Evolutionary conservation across 192 early-diverging fungal species (phyloP), one percentile per base, ranked within the genome.

Genomic region (Globomyces pollinis-pini): DNA sequence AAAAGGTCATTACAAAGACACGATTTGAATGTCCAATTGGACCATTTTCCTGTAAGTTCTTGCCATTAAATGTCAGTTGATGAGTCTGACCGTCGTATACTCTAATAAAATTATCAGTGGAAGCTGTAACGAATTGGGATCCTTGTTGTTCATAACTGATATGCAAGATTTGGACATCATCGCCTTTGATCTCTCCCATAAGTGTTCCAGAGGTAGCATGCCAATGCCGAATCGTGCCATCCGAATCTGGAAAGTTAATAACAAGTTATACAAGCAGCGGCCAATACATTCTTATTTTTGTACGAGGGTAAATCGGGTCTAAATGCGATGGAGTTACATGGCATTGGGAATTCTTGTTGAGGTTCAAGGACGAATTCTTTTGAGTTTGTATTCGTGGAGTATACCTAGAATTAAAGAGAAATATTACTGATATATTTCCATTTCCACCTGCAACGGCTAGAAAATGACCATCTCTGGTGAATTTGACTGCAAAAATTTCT

Each of bases 21-120:
- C 73, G 59, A 45, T 69, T 78, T 6, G 78, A 72, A 52, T 81
- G 79, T 0, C 79, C 79, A 32, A 75, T 70, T 2, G 76, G 63
- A 23, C 32, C 41, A 15, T 50, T 52, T 32, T 63, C 70, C 47
- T 62, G 47, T 38, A 31, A 35, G 8, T 15, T 33, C 16, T 28
- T 24, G 6, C 29, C 28, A 30, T 42, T 21, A n/a, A 15, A 52
- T 0, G 28, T 49, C 20, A 38, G 23, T 41, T 29, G 47, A 42
- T 35, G 65, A 34, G 49, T 57, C 11, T 50, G 18, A 1, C 64
- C 61, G 42, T 81, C 79, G 49, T 75, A 81, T 6, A 81, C 55
- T 15, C 74, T 34, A 8, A 81, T 65, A 31, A n/a, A 28, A 3
- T 31, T 47, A 50, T 81, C 77, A 18, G 63, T 67, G 0, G 66